Conservation (phyloP, 2,329 filamentous ascomycete genomes). For the Zymoseptoria pseudotritici region DNA sequence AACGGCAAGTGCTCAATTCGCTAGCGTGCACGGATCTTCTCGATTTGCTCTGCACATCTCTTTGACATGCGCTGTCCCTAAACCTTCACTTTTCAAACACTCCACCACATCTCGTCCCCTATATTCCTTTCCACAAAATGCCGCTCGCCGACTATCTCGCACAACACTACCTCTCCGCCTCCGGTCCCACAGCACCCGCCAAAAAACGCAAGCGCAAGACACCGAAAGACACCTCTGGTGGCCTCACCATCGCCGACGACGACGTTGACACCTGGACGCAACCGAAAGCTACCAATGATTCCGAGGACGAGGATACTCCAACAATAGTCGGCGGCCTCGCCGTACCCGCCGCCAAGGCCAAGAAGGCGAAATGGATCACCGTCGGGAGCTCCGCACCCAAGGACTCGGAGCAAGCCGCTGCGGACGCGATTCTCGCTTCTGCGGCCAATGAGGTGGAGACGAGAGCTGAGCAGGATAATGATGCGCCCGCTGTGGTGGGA, state of each 20-base stretch:
- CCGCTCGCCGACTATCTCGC: conserved; percentile 78
- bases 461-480: conserved; percentile 27
- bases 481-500: conserved; percentile 45
- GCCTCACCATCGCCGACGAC: conserved; percentile 46
- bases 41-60: not conserved
- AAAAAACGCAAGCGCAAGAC: conserved; percentile 48
- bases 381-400: conserved; percentile 49
- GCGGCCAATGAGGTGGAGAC: conserved; percentile 27
- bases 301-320: conserved; percentile 46
- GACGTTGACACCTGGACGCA: conserved; percentile 47
- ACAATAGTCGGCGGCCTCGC: conserved; percentile 32
- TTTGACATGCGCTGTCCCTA: conserved; percentile 3
- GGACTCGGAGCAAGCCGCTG: conserved; percentile 54
- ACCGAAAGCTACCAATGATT: conserved; percentile 41
- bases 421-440: conserved; percentile 38
- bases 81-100: conserved; percentile 1
- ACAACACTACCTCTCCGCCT: conserved; percentile 74
- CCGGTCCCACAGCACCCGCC: conserved; percentile 46
- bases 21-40: not conserved
- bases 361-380: conserved; percentile 77
- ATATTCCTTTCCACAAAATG: too few species aligned
- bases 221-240: conserved; percentile 32
- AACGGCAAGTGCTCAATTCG: not conserved
- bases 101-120: not conserved
- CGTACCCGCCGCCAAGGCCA: conserved; percentile 40